Percentiles rank a stretch among this genome's conserved stretches.
Evolutionary conservation across 2,329 filamentous ascomycete species (phyloP).

Genomic region (Knoxdaviesia capensis): DNA sequence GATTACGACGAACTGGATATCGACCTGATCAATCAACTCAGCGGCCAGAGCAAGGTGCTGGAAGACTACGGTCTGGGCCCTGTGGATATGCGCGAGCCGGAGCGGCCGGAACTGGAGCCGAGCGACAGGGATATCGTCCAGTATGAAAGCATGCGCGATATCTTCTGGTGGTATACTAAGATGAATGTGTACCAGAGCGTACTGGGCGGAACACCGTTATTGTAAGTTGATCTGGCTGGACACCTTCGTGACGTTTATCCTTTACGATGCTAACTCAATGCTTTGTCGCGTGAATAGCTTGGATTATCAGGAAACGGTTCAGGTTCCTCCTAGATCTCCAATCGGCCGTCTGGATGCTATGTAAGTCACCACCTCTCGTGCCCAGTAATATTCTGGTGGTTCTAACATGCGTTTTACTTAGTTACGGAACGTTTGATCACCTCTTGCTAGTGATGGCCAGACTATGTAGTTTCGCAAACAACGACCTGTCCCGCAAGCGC

Average conservation of each 20-base stretch:
- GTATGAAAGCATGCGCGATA: conserved; percentile 64
- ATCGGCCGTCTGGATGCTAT: conserved; percentile 57
- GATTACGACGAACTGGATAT: conserved; percentile 21
- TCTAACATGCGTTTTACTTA: conserved; percentile 9
- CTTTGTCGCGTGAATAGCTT: not conserved
- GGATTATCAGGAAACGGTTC: no score
- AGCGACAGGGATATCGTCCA: conserved; percentile 50
- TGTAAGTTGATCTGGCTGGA: conserved; percentile 37
- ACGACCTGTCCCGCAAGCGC: conserved; percentile 61
- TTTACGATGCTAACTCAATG: conserved; percentile 3
- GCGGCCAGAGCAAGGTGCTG: conserved; percentile 17
- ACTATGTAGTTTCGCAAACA: conserved; percentile 56
- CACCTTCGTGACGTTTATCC: no score
- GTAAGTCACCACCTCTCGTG: conserved; percentile 19
- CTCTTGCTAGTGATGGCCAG: conserved; percentile 65
- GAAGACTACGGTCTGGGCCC: conserved; percentile 15
- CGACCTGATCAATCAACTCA: conserved; percentile 19
- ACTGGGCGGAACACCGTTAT: conserved; percentile 62
- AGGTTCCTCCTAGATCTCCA: conserved; percentile 68
- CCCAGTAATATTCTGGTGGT: no score
- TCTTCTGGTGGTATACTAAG: conserved; percentile 93
- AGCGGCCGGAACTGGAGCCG: conserved; percentile 16
- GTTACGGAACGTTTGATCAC: conserved; percentile 81
- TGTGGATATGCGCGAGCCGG: conserved; percentile 13
- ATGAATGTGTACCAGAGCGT: conserved; percentile 87